Percentiles rank a stretch among this genome's conserved stretches.
phyloP scores from a whole-genome alignment of 179 eudicot genomes.

The Carnegiea gigantea region DNA sequence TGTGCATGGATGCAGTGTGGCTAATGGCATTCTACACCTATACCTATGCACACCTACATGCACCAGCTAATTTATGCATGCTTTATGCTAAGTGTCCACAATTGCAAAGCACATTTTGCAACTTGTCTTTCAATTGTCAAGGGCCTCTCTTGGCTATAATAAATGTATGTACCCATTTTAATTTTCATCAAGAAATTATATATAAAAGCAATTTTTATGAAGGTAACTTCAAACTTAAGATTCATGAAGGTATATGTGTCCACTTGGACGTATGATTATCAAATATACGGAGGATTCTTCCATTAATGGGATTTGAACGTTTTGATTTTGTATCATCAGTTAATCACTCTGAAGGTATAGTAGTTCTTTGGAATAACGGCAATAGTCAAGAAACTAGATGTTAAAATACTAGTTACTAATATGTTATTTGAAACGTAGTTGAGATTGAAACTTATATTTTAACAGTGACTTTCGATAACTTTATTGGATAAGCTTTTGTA shows the following conservation, averaged over 20 bases:
- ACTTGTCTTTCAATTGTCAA: constrained; percentile 13
- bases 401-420: too few species aligned
- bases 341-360: too few species aligned
- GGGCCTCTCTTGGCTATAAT: background rate
- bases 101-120: background rate
- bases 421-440: too few species aligned
- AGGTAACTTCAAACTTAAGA: background rate
- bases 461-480: too few species aligned
- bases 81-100: constrained; percentile 21
- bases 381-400: too few species aligned
- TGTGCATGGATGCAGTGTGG: constrained; percentile 10
- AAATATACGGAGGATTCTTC: too few species aligned
- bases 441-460: too few species aligned
- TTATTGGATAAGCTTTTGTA: too few species aligned
- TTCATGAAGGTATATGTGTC: background rate
- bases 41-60: too few species aligned
- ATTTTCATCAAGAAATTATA: background rate
- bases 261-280: background rate
- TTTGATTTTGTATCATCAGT: too few species aligned
- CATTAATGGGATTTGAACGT: too few species aligned
- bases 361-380: too few species aligned
- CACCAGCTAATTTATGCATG: constrained; percentile 21
- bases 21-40: background rate
- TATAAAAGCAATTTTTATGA: background rate
- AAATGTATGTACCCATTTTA: background rate